Evolutionary conservation across 331 rosid species (phyloP).

Genomic region (Stylosanthes scabra): DNA sequence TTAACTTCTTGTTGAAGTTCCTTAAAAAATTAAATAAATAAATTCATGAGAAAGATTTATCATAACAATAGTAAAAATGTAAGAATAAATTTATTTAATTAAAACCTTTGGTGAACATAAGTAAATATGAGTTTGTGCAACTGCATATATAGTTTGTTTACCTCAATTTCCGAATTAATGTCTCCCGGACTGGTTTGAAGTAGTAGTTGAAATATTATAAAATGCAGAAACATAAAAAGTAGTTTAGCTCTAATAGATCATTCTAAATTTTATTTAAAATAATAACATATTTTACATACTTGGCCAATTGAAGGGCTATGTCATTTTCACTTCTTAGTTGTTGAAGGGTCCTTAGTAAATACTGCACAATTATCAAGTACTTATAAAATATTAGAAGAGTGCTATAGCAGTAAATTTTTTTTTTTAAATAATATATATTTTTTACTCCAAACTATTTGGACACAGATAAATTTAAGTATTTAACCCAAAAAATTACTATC

Average conservation of each 20-base stretch:
- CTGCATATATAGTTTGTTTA: constrained; percentile 24
- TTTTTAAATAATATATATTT: no score
- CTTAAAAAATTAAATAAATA: no score
- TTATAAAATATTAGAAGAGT: constrained; percentile 8
- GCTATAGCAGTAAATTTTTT: background rate
- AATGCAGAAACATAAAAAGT: background rate
- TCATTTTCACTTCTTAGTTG: constrained; percentile 56
- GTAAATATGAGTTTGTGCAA: background rate
- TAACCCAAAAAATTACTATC: no score
- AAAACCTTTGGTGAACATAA: background rate
- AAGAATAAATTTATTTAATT: background rate
- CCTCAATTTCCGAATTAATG: constrained; percentile 76
- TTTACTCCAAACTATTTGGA: no score
- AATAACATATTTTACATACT: constrained; percentile 34
- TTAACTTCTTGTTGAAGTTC: constrained; percentile 68
- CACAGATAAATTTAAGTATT: no score
- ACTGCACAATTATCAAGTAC: constrained; percentile 38
- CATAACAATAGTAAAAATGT: background rate
- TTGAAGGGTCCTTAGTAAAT: constrained; percentile 52
- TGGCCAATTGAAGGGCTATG: constrained; percentile 56
- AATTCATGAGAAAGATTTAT: no score
- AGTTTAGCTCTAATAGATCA: constrained; percentile 2
- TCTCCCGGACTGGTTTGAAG: constrained; percentile 63
- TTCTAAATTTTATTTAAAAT: background rate
- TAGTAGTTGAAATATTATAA: constrained; percentile 1